phyloP scores from a whole-genome alignment of 768 basidiomycete genomes.

The Hebeloma cylindrosporum region DNA sequence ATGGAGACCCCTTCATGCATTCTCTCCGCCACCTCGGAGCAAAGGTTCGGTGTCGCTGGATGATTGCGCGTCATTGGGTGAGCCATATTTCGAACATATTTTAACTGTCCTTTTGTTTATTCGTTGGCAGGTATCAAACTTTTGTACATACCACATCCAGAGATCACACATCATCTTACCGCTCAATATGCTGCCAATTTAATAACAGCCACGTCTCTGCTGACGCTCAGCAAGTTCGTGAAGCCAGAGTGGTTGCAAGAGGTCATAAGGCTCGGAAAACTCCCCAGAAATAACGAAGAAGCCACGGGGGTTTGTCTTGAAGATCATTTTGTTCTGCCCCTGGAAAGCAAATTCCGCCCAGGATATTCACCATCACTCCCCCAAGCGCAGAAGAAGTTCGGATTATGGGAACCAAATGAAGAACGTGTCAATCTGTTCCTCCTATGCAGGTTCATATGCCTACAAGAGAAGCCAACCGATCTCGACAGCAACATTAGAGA shows the following conservation, averaged over 20 bases:
- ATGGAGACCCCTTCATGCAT: constrained; percentile 55
- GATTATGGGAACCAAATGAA: constrained; percentile 69
- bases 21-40: constrained; percentile 36
- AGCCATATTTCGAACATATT: constrained; percentile 12
- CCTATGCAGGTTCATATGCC: constrained; percentile 56
- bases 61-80: constrained; percentile 56
- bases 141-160: constrained; percentile 40
- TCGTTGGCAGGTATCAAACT: constrained; percentile 52
- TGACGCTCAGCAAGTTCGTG: constrained; percentile 58
- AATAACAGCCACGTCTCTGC: constrained; percentile 54
- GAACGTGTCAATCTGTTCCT: constrained; percentile 56
- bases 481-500: constrained; percentile 49
- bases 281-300: constrained; percentile 32
- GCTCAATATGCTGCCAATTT: constrained; percentile 50
- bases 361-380: constrained; percentile 51
- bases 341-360: constrained; percentile 57
- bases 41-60: constrained; percentile 37
- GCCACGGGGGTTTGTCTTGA: constrained; percentile 46
- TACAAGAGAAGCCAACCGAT: constrained; percentile 55
- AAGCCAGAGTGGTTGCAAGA: constrained; percentile 69
- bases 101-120: neutral
- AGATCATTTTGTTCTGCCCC: constrained; percentile 49
- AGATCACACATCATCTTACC: constrained; percentile 66
- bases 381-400: constrained; percentile 47
- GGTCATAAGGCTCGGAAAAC: constrained; percentile 49